Base-by-base conservation (phyloP, 257 asterid genomes). In the Solanum habrochaites region DNA sequence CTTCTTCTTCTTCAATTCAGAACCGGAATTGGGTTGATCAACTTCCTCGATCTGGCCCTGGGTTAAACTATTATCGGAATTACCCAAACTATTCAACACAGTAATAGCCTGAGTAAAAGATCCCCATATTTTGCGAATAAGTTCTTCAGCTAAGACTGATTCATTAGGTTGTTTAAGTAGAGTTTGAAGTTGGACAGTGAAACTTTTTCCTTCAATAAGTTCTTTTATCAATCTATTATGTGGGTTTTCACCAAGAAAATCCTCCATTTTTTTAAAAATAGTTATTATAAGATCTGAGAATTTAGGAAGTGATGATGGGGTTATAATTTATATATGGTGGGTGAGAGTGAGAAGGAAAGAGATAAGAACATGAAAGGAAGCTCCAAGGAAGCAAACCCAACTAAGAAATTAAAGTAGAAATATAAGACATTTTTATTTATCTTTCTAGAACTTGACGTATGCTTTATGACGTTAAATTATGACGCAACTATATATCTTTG, bases 51-150 rank as follows among this genome's bases (percentile, higher is more conserved):
- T 91, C 95, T 81, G 94, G 82, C 9, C 7, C 11, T 27, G 74
- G 74, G 77, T 13, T 1, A 87, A 80, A 66, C 11, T 13, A 67
- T 42, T 89, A 73, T 27, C 27, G 23, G 23, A 40, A 58, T 72
- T 10, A 0, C 82, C 14, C 81, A 83, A 49, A 29, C 91, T 71
- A 66, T 60, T 85, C 66, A 94, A 81, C 85, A 12, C 64, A 5
- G 93, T 82, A 80, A 93, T 90, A 60, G 91, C 52, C 8, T 83
- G 89, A 18, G 89, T 47, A 83, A 95, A 93, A 88, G 96, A 92
- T 89, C 90, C 90, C 43, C 58, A 84, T 80, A 93, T 89, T 85
- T 91, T 90, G 23, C 18, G 31, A 3, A 89, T 72, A 1, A 93
- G 90, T 3, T 91, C 89, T 16, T 62, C 86, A 29, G 87, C 88